Evolutionary conservation across 2,329 filamentous ascomycete species (phyloP), one percentile per base, ranked within the genome.

Genomic region (Fusarium coicis): DNA sequence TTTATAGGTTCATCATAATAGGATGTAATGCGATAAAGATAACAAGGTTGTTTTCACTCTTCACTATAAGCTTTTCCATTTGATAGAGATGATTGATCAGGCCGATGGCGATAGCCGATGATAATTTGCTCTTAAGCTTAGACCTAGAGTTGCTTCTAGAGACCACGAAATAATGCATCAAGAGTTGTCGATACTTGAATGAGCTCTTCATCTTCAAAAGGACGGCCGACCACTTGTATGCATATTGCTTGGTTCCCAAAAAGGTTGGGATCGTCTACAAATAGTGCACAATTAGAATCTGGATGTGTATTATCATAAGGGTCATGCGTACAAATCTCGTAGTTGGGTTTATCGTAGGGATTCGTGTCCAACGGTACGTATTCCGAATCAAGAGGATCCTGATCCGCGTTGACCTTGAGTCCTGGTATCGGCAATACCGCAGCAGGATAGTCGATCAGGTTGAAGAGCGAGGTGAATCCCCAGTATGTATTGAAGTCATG

Each of bases 401-500:
- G 21, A 10, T 52, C 16, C 8, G 42, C 7, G 18, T 4, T 43
- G 28, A 66, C 23, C 5, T 47, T 62, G n/a, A 70, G 47, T 1
- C 36, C 36, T 0, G 32, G 14, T 10, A 70, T 12, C 1, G 68
- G 68, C 9, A 71, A 10, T 12, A 68, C 47, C 5, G 32, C 16
- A 16, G 63, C 44, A 40, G 69, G 69, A 16, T 71, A 71, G 23
- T 71, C 69, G 7, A 71, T 23, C 4, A 72, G 15, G 19, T 72
- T 72, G 9, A 60, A 68, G 16, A 72, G 14, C 0, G 47, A 50
- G 1, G 58, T 71, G 4, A 71, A 72, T 43, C 67, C 69, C 67
- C 67, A 71, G 40, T 64, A 72, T 12, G 62, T 47, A 4, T 63
- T 63, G n/a, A 61, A 71, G 14, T 68, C 64, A 16, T 73, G 68